Base-by-base conservation (phyloP, 495 filamentous ascomycete genomes). In the Aspergillus cavernicola region DNA sequence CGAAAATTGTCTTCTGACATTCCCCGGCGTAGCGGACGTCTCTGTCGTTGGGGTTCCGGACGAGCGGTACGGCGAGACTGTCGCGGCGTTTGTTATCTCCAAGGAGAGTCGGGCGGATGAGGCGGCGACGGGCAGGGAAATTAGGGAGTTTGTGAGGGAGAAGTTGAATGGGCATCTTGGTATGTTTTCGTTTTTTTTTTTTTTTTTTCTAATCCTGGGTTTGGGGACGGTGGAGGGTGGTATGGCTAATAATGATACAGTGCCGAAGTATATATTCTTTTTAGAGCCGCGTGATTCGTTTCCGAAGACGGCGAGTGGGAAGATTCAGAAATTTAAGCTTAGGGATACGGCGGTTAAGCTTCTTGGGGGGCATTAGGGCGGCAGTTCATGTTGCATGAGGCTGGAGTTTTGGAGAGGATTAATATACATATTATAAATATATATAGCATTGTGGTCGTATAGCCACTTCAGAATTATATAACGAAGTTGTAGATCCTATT, bases 291-390 rank as follows among this genome's bases (percentile, higher is more conserved):
- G 58, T 2, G 80, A 84, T 0, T 76, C 81, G 8, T 93, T 88
- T 61, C 93, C 93, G 7, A 97, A 96, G 77, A 98, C 93, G 18
- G 88, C 90, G 16, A 96, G 90, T 65, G 93, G 93, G 26, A 98
- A 98, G 78, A 93, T 98, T 36, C 90, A 96, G 74, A 97, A 96
- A 69, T 97, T 88, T 69, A 95, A 88, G 67, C 70, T 98, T 60
- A 81, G 79, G 66, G 85, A 90, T 32, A 66, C 74, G 59, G 87
- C 85, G 0, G 56, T 82, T 20, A 57, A 74, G 53, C 57, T 77
- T 28, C 42, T 83, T 28, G 64, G 67, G 7, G 66, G 74, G 15
- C 16, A 37, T 13, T 42, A 24, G 4, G 3, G 36, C 4, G 15
- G n/a, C 12, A 35, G 8, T 6, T 31, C 28, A 31, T n/a, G 26